Base-by-base conservation (phyloP, 2,329 filamentous ascomycete species). In the Pseudovirgaria hyperparasitica region DNA sequence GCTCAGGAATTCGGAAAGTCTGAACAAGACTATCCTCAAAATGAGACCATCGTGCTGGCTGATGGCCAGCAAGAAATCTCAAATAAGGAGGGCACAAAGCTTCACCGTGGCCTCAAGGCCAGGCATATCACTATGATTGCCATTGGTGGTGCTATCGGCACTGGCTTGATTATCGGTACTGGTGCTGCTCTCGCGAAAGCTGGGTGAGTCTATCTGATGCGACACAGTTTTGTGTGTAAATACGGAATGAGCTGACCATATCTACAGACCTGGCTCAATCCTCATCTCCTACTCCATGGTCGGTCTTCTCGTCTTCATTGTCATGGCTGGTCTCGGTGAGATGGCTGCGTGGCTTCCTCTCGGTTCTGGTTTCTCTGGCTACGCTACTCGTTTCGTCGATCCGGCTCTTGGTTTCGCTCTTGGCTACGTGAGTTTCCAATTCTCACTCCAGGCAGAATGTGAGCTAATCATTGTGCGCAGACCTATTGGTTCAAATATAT, bases 261-360 rank as follows among this genome's bases (percentile, higher is more conserved):
- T 9, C 24, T 24, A 12, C 23, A 62, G 63, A 18, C 78, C 78
- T 26, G 77, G 60, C 12, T 71, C 76, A 7, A 71, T 82, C 47
- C 63, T 82, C 39, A 76, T 84, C 48, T 74, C 74, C 7, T 84
- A 82, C 55, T 63, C 69, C 19, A 50, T 78, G 35, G 67, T 82
- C 38, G 78, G 78, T 38, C 55, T 76, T 24, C 55, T 90, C 33
- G 82, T 87, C 38, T 90, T 75, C 53, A 58, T 84, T 22, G 81
- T 90, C 40, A 85, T 90, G 79, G 75, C 74, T 31, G 76, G 71
- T 30, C 70, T 90, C 4, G 82, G 81, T 36, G 81, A 87, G 54
- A 90, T 90, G 79, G 79, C 81, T 6, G 70, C 81, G 27, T 90
- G 79, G 78, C 54, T 90, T 18, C 82, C 82, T 26, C 64, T 85